Conservation (phyloP, 2,329 filamentous ascomycete species). For the Dendryphion nanum region DNA sequence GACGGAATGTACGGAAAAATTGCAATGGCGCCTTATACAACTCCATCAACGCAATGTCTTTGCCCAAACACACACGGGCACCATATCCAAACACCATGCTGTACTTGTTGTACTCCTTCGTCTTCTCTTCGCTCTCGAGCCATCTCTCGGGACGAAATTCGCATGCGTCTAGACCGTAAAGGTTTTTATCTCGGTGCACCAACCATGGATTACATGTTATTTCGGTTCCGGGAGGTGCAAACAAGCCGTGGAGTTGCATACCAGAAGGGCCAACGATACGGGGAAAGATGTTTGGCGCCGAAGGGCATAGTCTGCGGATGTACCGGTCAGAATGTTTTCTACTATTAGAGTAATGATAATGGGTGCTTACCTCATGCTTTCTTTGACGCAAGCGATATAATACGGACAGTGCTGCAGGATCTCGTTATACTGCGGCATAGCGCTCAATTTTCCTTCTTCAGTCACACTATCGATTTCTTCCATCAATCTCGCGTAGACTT, state of each 20-base stretch:
- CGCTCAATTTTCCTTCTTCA: constrained; percentile 23
- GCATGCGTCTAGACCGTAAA: constrained; percentile 28
- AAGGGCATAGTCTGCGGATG: constrained; percentile 49
- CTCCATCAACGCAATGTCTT: constrained; percentile 25
- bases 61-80: constrained; percentile 48
- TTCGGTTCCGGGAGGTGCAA: constrained; percentile 25
- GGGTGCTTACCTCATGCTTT: constrained; percentile 46
- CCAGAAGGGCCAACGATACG: constrained; percentile 40
- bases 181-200: constrained; percentile 25
- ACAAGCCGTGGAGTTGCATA: constrained; percentile 36
- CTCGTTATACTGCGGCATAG: constrained; percentile 25
- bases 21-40: too few relatives aligned
- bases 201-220: constrained; percentile 30
- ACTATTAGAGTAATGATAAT: too few relatives aligned
- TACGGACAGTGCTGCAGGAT: constrained; percentile 41
- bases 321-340: too few relatives aligned
- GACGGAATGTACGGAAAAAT: too few relatives aligned
- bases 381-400: constrained; percentile 52
- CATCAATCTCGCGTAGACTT: constrained; percentile 49
- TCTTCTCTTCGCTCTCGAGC: constrained; percentile 36
- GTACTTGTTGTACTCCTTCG: constrained; percentile 47
- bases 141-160: constrained; percentile 30
- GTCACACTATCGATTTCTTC: constrained; percentile 45
- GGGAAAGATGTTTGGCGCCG: constrained; percentile 53
- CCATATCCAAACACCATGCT: constrained; percentile 54